Evolutionary conservation across 495 filamentous ascomycete species (phyloP).

Genomic region (Penicillium cosmopolitanum): DNA sequence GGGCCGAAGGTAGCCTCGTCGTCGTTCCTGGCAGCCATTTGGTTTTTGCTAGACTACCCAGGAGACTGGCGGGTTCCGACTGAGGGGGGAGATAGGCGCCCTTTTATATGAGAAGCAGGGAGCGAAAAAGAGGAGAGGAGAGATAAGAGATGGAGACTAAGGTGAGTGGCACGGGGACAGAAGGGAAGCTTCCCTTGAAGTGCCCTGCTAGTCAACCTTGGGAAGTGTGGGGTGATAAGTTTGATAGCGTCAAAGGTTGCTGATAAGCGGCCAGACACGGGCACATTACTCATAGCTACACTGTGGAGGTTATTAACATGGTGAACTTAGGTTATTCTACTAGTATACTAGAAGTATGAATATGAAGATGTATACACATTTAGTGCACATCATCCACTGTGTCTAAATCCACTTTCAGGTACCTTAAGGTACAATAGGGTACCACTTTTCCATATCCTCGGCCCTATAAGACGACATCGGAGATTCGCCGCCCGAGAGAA

Average conservation of each 20-base stretch:
- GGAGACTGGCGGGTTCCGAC: not conserved
- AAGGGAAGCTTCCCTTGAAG: not conserved
- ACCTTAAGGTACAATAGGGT: too few relatives aligned
- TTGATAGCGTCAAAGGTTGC: not conserved
- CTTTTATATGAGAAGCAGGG: not conserved
- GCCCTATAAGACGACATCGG: too few relatives aligned
- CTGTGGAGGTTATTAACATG: too few relatives aligned
- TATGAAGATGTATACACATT: too few relatives aligned
- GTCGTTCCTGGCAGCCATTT: conserved; percentile 19
- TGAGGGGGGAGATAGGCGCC: not conserved
- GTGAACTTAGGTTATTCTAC: too few relatives aligned
- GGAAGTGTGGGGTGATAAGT: conserved; percentile 16
- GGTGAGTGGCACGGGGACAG: not conserved
- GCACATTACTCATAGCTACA: too few relatives aligned
- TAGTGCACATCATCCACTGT: too few relatives aligned
- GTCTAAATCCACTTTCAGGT: too few relatives aligned
- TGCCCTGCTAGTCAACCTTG: not conserved
- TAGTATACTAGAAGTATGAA: too few relatives aligned
- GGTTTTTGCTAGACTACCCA: not conserved
- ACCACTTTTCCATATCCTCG: too few relatives aligned
- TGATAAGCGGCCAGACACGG: conserved; percentile 12
- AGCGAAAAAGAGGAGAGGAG: conserved; percentile 1
- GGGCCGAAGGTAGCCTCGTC: conserved; percentile 16
- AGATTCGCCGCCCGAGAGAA: too few relatives aligned
- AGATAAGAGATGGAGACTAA: conserved; percentile 4